Evolutionary conservation across 2,329 filamentous ascomycete genomes (phyloP), one percentile per base, ranked within the genome.

Genomic region (Emergomyces orientalis): DNA sequence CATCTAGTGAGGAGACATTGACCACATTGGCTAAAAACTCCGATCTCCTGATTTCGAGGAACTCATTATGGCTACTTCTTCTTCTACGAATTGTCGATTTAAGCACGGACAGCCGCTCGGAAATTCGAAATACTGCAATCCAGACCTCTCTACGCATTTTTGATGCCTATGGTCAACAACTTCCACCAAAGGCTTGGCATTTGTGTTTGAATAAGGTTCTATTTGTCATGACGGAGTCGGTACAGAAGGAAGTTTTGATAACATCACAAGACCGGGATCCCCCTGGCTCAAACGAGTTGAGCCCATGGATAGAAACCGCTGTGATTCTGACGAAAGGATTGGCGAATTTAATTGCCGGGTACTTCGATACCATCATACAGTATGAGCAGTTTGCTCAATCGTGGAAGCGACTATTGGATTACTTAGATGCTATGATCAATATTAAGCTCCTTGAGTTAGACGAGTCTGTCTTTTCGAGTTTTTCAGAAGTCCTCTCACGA

Each of bases 61-160:
- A 76, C 59, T 66, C 69, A 13, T 61, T 73, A 41, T 72, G 71
- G 72, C 64, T 72, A 27, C 60, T 75, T 59, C 76, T 80, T 57
- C 75, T 71, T 47, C 63, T 75, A 32, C 72, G 69, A 13, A 76
- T 77, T 25, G 74, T 77, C 27, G 72, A 74, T 65, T 69, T 78
- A 25, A 73, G 73, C 17, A 74, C 72, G n/a, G 76, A 79, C 65
- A 69, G 65, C 62, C 73, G 78, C 59, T 55, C 67, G 52, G 77
- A 79, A 65, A 73, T 69, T 22, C 71, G 77, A 57, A 78, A 78
- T 81, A 85, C 85, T 65, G 91, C 92, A 0, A 89, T 97, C 27
- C 93, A 97, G 73, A 97, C 93, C 0, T 79, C 97, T 3, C 82
- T 97, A 62, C 85, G 91, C 55, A 96, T 97, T 25, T 91, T 97